phyloP scores from a whole-genome alignment of 2,329 filamentous ascomycete species.

The Biscogniauxia sp. region DNA sequence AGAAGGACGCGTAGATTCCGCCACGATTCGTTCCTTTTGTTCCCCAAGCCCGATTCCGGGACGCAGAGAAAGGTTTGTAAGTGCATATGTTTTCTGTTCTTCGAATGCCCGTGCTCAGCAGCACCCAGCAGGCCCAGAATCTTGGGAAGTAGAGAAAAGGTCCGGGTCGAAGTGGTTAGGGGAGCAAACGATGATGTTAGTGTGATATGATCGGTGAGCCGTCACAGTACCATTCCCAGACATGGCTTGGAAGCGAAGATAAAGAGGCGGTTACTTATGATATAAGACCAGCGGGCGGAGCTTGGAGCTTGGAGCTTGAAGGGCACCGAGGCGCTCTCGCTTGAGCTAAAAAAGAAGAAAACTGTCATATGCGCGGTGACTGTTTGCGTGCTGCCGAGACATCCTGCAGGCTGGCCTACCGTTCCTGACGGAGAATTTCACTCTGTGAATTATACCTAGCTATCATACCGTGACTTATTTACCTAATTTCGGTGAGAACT shows the following conservation, averaged over 20 bases:
- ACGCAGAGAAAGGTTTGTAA: too few species aligned
- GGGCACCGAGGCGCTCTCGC: not conserved
- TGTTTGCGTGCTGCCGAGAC: not conserved
- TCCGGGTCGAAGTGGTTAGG: not conserved
- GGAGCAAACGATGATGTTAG: not conserved
- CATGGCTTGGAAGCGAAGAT: not conserved
- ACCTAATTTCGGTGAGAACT: not conserved
- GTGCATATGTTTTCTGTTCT: too few species aligned
- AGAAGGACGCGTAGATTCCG: too few species aligned
- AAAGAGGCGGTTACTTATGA: not conserved
- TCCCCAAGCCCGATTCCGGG: too few species aligned
- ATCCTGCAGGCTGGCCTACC: not conserved
- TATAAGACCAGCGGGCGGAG: not conserved
- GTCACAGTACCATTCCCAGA: not conserved
- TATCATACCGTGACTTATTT: too few species aligned
- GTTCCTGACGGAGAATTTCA: not conserved
- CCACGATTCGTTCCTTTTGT: too few species aligned
- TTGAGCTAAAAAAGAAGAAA: not conserved
- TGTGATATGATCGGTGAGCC: not conserved
- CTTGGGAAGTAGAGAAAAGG: too few species aligned
- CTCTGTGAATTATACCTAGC: too few species aligned
- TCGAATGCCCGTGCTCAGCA: not conserved
- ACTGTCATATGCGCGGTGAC: not conserved
- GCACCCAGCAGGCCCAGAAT: too few species aligned
- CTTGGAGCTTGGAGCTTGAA: too few species aligned